Evolutionary conservation across 768 basidiomycete species (phyloP), one percentile per base, ranked within the genome.

Genomic region (Leccinum boreale): DNA sequence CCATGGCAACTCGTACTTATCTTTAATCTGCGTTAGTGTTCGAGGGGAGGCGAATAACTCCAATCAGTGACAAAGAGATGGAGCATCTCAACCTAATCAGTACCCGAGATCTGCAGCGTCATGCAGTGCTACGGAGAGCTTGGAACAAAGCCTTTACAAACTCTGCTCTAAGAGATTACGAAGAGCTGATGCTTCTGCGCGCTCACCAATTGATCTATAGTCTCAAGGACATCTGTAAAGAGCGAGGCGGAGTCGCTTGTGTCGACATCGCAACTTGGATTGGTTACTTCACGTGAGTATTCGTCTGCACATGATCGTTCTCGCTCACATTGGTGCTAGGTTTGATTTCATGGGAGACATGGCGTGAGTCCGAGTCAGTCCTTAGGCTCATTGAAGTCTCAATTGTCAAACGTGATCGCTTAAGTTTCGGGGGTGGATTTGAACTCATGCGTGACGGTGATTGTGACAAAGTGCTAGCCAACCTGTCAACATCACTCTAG

Each of bases 371-470:
- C 17, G 31, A 46, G 6, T 42, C 29, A n/a, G 24, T 28, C 15
- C 29, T 53, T 23, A 5, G 10, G 24, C 10, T 17, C 4, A 39
- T 50, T 21, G 15, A 24, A 19, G n/a, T 47, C 50, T 59, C 50
- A 52, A 49, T 26, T 48, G 15, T 5, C 45, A 46, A 28, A n/a
- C 35, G 21, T 33, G 15, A 12, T 17, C 2, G 21, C 28, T 36
- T 15, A 53, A 78, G 76, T 33, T 78, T 78, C 46, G 74, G 73
- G 6, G 73, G 74, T 7, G 71, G 72, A 8, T 76, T 74, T 33
- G 74, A 77, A 47, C 68, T 75, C 53, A 67, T 75, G 68, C 70
- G 69, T 11, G 67, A 75, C 19, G 66, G 75, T 6, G 77, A 78
- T 55, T 59, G 50, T n/a, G 58, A 69, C 11, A 68, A 67, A 17